Evolutionary conservation across 768 basidiomycete species (phyloP).

Genomic region (Xerocomus brunneocitrinus): DNA sequence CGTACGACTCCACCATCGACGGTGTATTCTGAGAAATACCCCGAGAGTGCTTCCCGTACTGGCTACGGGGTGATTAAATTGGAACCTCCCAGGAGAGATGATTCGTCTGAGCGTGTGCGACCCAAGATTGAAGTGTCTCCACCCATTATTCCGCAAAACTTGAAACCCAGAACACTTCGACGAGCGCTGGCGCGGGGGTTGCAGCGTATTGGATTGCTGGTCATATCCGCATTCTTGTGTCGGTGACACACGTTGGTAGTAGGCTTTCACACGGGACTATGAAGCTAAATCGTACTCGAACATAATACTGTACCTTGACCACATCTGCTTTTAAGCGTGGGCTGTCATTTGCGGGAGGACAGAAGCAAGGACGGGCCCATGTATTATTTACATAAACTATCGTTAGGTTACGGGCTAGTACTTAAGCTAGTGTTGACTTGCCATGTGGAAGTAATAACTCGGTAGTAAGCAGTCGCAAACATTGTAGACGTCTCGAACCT

Average conservation of each 20-base stretch:
- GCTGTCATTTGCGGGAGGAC: constrained; percentile 10
- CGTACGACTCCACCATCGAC: constrained; percentile 28
- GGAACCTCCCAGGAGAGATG: constrained; percentile 20
- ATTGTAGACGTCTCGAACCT: constrained; percentile 17
- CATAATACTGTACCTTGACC: constrained; percentile 19
- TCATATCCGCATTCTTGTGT: constrained; percentile 29
- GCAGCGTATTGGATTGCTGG: constrained; percentile 27
- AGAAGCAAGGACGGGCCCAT: constrained; percentile 6
- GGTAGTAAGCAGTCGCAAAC: constrained; percentile 32
- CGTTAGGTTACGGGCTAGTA: constrained; percentile 6
- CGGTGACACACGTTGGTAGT: constrained; percentile 19
- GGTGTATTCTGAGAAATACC: constrained; percentile 30
- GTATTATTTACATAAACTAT: constrained; percentile 31
- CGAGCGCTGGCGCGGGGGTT: constrained; percentile 21
- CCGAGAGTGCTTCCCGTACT: constrained; percentile 22
- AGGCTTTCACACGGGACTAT: constrained; percentile 22
- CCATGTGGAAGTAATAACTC: constrained; percentile 21
- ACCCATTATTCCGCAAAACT: constrained; percentile 18
- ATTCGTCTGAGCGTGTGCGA: constrained; percentile 21
- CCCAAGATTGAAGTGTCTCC: constrained; percentile 18
- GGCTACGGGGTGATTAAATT: constrained; percentile 21
- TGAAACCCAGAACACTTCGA: constrained; percentile 23
- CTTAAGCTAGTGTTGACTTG: constrained; percentile 7
- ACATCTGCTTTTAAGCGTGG: constrained; percentile 6
- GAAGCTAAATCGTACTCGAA: constrained; percentile 20